Evolutionary conservation across 2,329 filamentous ascomycete genomes (phyloP).

Genomic region (Fusarium sp.): DNA sequence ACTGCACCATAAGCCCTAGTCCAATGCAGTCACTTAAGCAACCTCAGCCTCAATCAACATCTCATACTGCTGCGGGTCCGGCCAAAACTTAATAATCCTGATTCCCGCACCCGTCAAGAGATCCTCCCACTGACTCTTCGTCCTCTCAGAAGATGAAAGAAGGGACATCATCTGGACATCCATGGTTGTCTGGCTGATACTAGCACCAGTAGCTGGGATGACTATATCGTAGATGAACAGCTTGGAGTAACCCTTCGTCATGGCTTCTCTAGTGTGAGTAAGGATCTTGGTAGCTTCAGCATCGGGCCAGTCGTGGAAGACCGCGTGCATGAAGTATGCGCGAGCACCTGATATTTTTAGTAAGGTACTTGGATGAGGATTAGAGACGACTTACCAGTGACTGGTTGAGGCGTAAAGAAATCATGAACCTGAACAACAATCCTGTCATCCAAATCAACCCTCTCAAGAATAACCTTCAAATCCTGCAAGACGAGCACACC

Average conservation of each 20-base stretch:
- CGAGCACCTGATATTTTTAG: slow-evolving; percentile 44
- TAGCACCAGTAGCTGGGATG: slow-evolving; percentile 22
- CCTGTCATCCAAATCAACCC: slow-evolving; percentile 18
- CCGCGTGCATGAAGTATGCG: slow-evolving; percentile 59
- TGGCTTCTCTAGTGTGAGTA: slow-evolving; percentile 14
- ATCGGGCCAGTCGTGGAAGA: slow-evolving; percentile 64
- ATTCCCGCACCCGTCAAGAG: slow-evolving; percentile 19
- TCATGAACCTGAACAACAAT: slow-evolving; percentile 27
- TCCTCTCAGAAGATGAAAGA: slow-evolving; percentile 42
- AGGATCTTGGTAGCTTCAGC: slow-evolving; percentile 49
- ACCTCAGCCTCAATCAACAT: slow-evolving; percentile 38
- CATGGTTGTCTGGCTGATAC: slow-evolving; percentile 41
- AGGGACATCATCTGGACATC: slow-evolving; percentile 47
- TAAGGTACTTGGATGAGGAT: accelerated
- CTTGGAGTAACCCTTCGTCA: slow-evolving; percentile 43
- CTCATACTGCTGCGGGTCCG: slow-evolving; percentile 41
- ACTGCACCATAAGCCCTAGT: too few relatives aligned
- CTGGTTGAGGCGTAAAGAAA: slow-evolving; percentile 30
- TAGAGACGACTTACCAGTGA: slow-evolving; percentile 2
- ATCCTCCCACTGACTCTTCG: slow-evolving; percentile 29
- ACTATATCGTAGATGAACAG: slow-evolving; percentile 41
- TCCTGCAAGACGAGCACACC: slow-evolving; percentile 30
- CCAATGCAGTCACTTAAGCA: too few relatives aligned
- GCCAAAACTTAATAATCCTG: slow-evolving; percentile 30
- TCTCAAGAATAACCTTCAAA: slow-evolving; percentile 19